Conservation (phyloP, 768 basidiomycete genomes). For the Tulasnella sp. region DNA sequence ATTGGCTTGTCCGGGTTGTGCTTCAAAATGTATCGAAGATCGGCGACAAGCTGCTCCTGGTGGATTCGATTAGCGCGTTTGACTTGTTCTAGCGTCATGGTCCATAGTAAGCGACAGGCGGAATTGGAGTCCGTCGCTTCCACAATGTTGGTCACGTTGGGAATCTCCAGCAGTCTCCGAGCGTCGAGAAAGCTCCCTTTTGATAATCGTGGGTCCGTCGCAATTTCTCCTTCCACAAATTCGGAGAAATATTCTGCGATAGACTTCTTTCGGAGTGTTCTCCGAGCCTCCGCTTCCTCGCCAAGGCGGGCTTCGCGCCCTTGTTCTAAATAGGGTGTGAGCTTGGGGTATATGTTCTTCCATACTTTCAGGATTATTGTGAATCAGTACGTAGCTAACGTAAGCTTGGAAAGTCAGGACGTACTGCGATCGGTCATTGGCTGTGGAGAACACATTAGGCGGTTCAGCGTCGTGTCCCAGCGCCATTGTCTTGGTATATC, state of each 20-base stretch:
- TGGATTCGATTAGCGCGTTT: background rate
- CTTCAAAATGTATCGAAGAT: background rate
- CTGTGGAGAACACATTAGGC: background rate
- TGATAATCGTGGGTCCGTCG: background rate
- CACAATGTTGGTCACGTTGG: background rate
- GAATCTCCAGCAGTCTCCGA: background rate
- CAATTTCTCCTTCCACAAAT: background rate
- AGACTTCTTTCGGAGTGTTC: background rate
- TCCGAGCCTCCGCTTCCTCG: background rate
- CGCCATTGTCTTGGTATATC: background rate
- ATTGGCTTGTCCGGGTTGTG: background rate
- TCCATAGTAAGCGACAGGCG: background rate
- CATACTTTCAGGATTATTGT: background rate
- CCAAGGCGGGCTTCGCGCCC: background rate
- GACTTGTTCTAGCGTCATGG: background rate
- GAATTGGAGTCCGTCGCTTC: background rate
- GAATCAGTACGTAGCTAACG: background rate
- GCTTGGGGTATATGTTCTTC: background rate
- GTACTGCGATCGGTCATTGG: background rate
- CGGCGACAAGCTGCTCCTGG: background rate
- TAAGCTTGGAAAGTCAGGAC: background rate
- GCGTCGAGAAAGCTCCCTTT: background rate
- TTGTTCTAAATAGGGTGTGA: background rate
- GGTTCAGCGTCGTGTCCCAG: background rate
- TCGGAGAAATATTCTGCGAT: background rate